phyloP scores from a whole-genome alignment of 2,329 filamentous ascomycete species.

The Nemania serpens region DNA sequence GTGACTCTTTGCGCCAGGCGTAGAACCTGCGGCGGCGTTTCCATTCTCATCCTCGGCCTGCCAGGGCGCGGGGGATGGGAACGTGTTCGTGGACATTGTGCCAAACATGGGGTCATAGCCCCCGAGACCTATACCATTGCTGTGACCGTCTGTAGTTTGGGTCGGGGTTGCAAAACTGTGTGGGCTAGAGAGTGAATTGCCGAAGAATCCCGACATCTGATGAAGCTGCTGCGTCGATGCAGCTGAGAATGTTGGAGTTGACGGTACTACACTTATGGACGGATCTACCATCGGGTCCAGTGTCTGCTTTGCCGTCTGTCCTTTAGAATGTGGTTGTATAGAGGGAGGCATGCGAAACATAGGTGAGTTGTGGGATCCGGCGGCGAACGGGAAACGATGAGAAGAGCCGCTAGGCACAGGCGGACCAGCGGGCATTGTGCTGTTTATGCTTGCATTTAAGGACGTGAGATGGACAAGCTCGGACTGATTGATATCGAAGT shows the following conservation, averaged over 20 bases:
- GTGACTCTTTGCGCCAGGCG: slow-evolving; percentile 55
- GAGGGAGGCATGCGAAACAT: slow-evolving; percentile 48
- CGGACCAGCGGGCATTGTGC: slow-evolving; percentile 38
- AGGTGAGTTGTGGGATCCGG: slow-evolving; percentile 46
- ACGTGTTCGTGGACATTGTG: slow-evolving; percentile 56
- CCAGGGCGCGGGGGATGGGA: slow-evolving; percentile 58
- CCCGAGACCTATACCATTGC: slow-evolving; percentile 39
- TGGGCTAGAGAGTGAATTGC: slow-evolving; percentile 48
- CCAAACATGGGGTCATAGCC: slow-evolving; percentile 66
- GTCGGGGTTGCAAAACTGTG: slow-evolving; percentile 49
- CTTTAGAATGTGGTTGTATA: slow-evolving; percentile 44
- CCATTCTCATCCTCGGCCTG: slow-evolving; percentile 43
- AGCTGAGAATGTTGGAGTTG: slow-evolving; percentile 46
- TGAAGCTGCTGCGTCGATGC: slow-evolving; percentile 37
- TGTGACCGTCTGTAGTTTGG: slow-evolving; percentile 38
- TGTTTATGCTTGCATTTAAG: slow-evolving; percentile 40
- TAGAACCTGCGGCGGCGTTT: slow-evolving; percentile 39
- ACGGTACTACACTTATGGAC: slow-evolving; percentile 42
- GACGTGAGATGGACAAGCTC: slow-evolving; percentile 46
- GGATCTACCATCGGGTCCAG: slow-evolving; percentile 44
- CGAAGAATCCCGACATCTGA: slow-evolving; percentile 41
- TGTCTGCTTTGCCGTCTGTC: slow-evolving; percentile 40
- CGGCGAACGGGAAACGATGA: slow-evolving; percentile 47
- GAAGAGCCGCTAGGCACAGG: slow-evolving; percentile 40
- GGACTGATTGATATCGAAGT: slow-evolving; percentile 46